phyloP scores from a whole-genome alignment of 208 protist genomes.

The Leishmania tropica region DNA sequence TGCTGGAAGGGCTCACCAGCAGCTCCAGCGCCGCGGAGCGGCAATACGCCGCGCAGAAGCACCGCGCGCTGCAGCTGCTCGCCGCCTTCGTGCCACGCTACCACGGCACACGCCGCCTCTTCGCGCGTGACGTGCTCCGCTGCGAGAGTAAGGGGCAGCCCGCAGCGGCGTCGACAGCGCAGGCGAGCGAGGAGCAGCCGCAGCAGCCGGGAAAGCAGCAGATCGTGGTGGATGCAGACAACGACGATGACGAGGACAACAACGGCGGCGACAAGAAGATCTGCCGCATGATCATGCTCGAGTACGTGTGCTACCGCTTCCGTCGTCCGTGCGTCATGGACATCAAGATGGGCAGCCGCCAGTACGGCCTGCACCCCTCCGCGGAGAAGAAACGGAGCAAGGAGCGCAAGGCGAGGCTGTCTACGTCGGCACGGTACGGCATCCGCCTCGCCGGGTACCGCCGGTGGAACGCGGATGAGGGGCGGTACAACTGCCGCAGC shows the following conservation, averaged over 20 bases:
- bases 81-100: constrained; percentile 78
- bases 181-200: background rate
- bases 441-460: constrained; percentile 82
- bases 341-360: constrained; percentile 86
- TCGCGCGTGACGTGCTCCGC: constrained; percentile 25
- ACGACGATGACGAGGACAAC: constrained; percentile 21
- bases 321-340: constrained; percentile 78
- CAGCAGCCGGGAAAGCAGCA: background rate
- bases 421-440: constrained; percentile 74
- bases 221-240: constrained; percentile 10
- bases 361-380: constrained; percentile 80
- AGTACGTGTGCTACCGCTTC: constrained; percentile 86
- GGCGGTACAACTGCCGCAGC: constrained; percentile 49
- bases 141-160: constrained; percentile 6
- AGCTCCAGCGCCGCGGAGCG: constrained; percentile 16
- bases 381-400: constrained; percentile 75
- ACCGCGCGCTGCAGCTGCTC: constrained; percentile 50
- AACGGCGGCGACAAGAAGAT: constrained; percentile 9
- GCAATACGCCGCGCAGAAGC: constrained; percentile 35
- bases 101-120: constrained; percentile 52
- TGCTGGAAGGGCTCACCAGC: constrained; percentile 16
- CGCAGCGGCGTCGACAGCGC: background rate
- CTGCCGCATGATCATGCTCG: constrained; percentile 75
- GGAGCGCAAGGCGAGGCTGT: constrained; percentile 56
- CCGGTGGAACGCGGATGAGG: constrained; percentile 54